phyloP scores from a whole-genome alignment of 352 stramenopile genomes.

The Elongisporangium undulatum region DNA sequence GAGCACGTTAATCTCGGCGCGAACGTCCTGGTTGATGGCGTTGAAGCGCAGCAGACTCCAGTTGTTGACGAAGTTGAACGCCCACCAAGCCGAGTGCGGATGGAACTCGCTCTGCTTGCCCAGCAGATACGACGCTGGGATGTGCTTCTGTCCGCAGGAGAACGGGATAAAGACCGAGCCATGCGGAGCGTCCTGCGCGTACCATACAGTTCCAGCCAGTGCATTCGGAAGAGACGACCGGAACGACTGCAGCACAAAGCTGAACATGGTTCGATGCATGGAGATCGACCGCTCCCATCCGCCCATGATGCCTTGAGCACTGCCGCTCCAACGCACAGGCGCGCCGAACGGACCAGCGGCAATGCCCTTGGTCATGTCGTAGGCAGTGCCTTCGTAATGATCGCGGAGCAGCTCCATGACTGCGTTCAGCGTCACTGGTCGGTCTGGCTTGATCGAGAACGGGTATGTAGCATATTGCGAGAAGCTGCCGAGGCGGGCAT shows the following conservation, averaged over 20 bases:
- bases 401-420: conserved; percentile 86
- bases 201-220: conserved; percentile 59
- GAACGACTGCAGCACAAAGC: conserved; percentile 68
- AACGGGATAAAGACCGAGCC: conserved; percentile 77
- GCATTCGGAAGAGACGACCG: conserved; percentile 24
- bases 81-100: conserved; percentile 70
- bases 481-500: conserved; percentile 53
- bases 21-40: conserved; percentile 59
- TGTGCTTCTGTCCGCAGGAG: conserved; percentile 36
- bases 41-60: conserved; percentile 78
- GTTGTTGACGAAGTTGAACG: conserved; percentile 87
- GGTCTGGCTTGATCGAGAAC: conserved; percentile 87
- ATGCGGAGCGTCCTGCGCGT: conserved; percentile 55
- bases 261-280: conserved; percentile 86
- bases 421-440: conserved; percentile 43
- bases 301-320: conserved; percentile 40
- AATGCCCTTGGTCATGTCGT: conserved; percentile 82
- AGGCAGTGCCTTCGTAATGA: conserved; percentile 89
- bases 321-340: conserved; percentile 79
- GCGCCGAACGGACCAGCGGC: conserved; percentile 88
- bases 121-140: conserved; percentile 54
- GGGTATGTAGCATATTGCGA: conserved; percentile 78
- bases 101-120: conserved; percentile 71
- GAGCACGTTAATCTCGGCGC: conserved; percentile 21
- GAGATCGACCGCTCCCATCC: conserved; percentile 90